Evolutionary conservation across 2,329 filamentous ascomycete genomes (phyloP).

Genomic region (Botrytis sinoallii): DNA sequence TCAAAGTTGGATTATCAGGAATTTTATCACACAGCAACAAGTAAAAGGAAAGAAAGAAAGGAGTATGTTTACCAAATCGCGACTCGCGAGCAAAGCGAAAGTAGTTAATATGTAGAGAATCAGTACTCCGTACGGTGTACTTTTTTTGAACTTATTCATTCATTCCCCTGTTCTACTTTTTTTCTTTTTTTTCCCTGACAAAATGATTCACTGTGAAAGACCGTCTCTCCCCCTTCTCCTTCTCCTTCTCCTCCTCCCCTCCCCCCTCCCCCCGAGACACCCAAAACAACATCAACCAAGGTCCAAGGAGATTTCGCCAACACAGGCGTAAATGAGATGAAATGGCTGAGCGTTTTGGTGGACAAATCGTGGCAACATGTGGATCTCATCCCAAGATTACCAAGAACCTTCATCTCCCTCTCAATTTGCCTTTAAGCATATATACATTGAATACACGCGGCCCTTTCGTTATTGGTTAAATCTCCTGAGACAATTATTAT

Average conservation of each 20-base stretch:
- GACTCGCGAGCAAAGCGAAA: not conserved
- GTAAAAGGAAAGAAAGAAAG: not conserved
- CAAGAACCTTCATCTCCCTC: slow-evolving; percentile 3
- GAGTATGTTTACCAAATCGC: not conserved
- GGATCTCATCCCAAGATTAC: slow-evolving; percentile 15
- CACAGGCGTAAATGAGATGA: not conserved
- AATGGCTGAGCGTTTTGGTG: slow-evolving; percentile 4
- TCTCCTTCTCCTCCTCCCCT: not conserved
- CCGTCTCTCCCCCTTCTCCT: too few relatives aligned
- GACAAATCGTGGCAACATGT: slow-evolving; percentile 6
- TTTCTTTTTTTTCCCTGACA: not conserved
- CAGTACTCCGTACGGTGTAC: not conserved
- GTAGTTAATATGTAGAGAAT: not conserved
- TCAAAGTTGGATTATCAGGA: too few relatives aligned
- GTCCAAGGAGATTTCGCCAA: not conserved
- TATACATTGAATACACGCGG: not conserved
- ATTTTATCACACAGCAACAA: not conserved
- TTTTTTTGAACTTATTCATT: not conserved
- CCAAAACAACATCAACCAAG: not conserved
- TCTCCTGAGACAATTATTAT: not conserved
- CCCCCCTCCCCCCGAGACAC: not conserved
- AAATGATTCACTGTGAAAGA: not conserved
- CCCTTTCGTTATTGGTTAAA: not conserved
- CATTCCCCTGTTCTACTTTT: not conserved
- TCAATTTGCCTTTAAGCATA: not conserved